phyloP scores from a whole-genome alignment of 2,329 filamentous ascomycete species.

The Thyridium curvatum region DNA sequence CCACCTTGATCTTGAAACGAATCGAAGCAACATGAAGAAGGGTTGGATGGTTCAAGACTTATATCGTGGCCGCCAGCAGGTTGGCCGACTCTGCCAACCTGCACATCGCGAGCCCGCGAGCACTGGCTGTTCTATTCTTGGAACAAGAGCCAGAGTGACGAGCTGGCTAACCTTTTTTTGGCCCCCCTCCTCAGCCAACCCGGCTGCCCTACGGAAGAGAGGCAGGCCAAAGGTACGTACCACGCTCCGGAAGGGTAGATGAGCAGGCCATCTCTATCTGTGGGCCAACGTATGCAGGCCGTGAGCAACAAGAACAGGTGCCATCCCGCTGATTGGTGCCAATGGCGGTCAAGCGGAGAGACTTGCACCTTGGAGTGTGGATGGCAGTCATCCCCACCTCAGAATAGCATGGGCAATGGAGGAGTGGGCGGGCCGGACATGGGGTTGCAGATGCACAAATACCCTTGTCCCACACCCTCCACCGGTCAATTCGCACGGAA shows the following conservation, averaged over 20 bases:
- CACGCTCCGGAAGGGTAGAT: neutral
- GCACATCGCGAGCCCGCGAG: conserved; percentile 16
- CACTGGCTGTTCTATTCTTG: conserved; percentile 37
- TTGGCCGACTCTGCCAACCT: conserved; percentile 18
- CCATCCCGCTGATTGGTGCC: conserved; percentile 20
- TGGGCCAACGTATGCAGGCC: too few relatives aligned
- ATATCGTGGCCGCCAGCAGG: conserved; percentile 46
- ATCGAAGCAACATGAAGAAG: conserved; percentile 30
- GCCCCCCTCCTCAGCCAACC: conserved; percentile 17
- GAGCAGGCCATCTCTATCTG: too few relatives aligned
- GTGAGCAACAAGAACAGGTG: neutral
- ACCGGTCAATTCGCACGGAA: conserved; percentile 13
- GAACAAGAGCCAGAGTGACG: conserved; percentile 29
- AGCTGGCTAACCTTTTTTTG: conserved; percentile 33
- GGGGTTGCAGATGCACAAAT: conserved; percentile 8
- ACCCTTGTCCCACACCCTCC: conserved; percentile 10
- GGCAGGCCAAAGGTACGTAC: conserved; percentile 3
- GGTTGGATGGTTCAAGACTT: conserved; percentile 46
- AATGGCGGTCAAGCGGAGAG: conserved; percentile 15
- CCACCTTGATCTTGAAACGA: conserved; percentile 30
- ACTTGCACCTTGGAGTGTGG: conserved; percentile 18
- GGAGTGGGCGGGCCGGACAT: conserved; percentile 1
- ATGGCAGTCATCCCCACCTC: conserved; percentile 20
- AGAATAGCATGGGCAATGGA: conserved; percentile 4
- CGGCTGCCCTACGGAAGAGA: conserved; percentile 7